Evolutionary conservation across 192 early-diverging fungal genomes (phyloP), one percentile per base, ranked within the genome.

Genomic region (Backusella sp.): DNA sequence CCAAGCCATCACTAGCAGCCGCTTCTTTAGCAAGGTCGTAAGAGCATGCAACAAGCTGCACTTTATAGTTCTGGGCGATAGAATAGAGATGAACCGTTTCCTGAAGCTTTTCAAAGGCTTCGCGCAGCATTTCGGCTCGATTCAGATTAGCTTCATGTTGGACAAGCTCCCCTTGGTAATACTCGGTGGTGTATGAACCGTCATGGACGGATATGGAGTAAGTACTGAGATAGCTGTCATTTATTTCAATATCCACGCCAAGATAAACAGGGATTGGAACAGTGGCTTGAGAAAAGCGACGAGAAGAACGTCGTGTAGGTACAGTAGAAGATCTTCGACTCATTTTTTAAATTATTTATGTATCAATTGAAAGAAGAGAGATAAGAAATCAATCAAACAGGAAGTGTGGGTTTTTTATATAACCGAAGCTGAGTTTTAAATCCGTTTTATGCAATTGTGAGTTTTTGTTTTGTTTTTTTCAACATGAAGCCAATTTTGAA

Each of bases 191-290:
- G 76, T 90, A 92, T 74, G 76, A 84, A 23, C 92, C 93, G 76
- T 94, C 92, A 76, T 94, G 90, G 65, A 88, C 86, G 66, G 87
- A 93, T 78, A 92, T 84, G 21, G 89, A 81, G 79, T 88, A 92
- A 23, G 83, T 76, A 70, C 86, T 84, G 39, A 72, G 72, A 42
- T 84, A 42, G 41, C 59, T 39, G 6, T 77, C 8, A 26, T 32
- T 65, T 12, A 81, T 46, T 8, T 85, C 79, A 6, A 90, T 77
- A 73, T 90, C 88, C 21, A 90, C 77, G 34, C 89, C 89, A 5
- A 90, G 82, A 70, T 90, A 90, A 23, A 85, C 76, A 3, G 79
- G 66, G 44, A 89, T 81, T 11, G 83, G 85, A 11, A 87, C 53
- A 44, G 62, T 52, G 21, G 76, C 70, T 26, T 66, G 36, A 6